These are phyloP conservation scores for Baudoinia panamericana DNA, from an alignment of 495 filamentous ascomycete genomes.

Conservation along the genomic window DNA sequence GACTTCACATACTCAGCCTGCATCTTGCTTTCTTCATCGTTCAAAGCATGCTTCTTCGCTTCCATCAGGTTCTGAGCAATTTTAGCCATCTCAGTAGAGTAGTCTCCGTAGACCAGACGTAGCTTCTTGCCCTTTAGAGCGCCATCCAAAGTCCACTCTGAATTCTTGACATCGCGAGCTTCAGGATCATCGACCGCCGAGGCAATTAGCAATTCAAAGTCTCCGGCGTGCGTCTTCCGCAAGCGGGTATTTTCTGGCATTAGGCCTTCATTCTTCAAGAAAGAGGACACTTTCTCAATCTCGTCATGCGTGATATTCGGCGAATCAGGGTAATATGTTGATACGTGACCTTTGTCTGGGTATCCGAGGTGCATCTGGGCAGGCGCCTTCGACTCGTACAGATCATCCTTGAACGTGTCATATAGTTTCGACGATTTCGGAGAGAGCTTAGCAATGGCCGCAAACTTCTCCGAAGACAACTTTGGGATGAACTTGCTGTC, in stretches of 20 bases:
- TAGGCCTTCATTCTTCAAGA: constrained; percentile 59
- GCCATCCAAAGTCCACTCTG: constrained; percentile 52
- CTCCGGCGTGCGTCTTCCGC: constrained; percentile 54
- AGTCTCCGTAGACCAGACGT: constrained; percentile 72
- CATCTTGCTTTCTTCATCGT: constrained; percentile 79
- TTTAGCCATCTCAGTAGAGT: constrained; percentile 65
- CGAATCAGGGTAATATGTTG: constrained; percentile 78
- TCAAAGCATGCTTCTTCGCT: constrained; percentile 64
- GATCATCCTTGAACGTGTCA: constrained; percentile 53
- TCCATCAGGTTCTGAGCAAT: constrained; percentile 57
- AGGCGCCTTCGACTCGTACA: constrained; percentile 56
- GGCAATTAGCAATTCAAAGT: constrained; percentile 74
- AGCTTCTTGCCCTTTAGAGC: constrained; percentile 54
- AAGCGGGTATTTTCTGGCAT: constrained; percentile 81
- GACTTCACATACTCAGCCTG: constrained; percentile 68
- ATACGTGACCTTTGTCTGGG: constrained; percentile 67
- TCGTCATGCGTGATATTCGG: constrained; percentile 74
- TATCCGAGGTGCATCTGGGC: constrained; percentile 77
- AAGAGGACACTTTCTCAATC: constrained; percentile 55
- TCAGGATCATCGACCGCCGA: constrained; percentile 50
- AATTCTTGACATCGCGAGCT: constrained; percentile 50
- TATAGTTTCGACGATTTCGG: constrained; percentile 47
- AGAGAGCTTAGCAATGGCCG: constrained; percentile 54
- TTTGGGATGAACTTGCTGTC: constrained; percentile 90
- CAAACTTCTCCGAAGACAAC: constrained; percentile 50